phyloP scores from a whole-genome alignment of 2,329 filamentous ascomycete genomes.

The Neospermospora avenae region DNA sequence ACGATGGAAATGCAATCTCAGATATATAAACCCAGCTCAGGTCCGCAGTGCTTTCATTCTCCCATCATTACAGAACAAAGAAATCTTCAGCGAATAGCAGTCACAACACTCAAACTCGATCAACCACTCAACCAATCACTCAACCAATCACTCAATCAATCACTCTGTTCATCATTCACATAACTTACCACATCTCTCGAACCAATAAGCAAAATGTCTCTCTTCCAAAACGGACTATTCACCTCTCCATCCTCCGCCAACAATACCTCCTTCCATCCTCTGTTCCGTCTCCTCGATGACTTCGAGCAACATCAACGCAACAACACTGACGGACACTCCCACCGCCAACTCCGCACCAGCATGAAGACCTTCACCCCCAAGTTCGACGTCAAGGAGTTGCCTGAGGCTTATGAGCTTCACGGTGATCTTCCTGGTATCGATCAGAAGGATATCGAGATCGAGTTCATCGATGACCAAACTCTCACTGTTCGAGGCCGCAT shows the following conservation, averaged over 20 bases:
- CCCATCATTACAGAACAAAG: conserved; percentile 15
- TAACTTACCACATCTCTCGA: conserved; percentile 28
- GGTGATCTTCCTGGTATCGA: conserved; percentile 75
- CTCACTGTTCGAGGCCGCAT: conserved; percentile 66
- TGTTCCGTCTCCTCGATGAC: conserved; percentile 64
- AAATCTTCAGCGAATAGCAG: conserved; percentile 25
- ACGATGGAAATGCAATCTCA: conserved; percentile 5
- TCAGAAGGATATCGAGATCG: conserved; percentile 71
- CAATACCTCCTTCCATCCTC: conserved; percentile 52
- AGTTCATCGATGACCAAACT: conserved; percentile 75
- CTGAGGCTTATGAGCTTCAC: conserved; percentile 68
- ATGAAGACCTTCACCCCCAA: conserved; percentile 63
- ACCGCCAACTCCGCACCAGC: conserved; percentile 22
- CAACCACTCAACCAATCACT: background rate
- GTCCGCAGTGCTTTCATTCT: background rate
- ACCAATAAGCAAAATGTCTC: conserved; percentile 49
- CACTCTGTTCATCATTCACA: background rate
- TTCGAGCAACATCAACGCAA: conserved; percentile 52
- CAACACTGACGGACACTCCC: conserved; percentile 8
- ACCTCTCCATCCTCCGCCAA: conserved; percentile 33
- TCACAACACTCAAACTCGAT: conserved; percentile 16
- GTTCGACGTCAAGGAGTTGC: conserved; percentile 74
- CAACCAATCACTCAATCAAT: conserved; percentile 1
- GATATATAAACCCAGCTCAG: conserved; percentile 23
- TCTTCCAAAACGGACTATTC: conserved; percentile 53